Conservation (phyloP, 305 asterid genomes). For the Fraxinus velutina region DNA sequence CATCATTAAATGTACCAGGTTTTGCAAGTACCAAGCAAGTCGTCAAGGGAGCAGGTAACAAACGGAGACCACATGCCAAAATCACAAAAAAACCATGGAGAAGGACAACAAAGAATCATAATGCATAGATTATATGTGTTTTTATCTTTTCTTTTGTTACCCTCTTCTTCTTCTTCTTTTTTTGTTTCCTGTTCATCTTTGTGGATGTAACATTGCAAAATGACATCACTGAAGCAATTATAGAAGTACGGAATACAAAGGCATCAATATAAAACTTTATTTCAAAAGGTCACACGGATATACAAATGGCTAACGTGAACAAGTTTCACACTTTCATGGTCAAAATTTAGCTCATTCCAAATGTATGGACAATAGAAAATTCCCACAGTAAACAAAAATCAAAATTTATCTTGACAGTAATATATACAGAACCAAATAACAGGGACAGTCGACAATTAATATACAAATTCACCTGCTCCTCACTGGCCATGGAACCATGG, state of each 20-base stretch:
- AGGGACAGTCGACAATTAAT: conserved; percentile 22
- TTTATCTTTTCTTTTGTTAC: neutral
- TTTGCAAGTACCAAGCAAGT: neutral
- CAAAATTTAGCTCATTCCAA: conserved; percentile 10
- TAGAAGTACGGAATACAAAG: conserved; percentile 3
- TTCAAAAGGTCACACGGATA: neutral
- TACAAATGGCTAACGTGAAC: neutral
- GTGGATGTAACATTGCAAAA: conserved; percentile 7
- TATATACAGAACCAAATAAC: neutral
- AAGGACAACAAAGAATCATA: conserved; percentile 7
- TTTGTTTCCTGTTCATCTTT: neutral
- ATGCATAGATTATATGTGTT: neutral
- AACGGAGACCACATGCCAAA: neutral
- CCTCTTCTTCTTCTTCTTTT: neutral
- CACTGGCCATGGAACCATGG: conserved; percentile 91
- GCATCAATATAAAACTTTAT: neutral
- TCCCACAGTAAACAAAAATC: neutral
- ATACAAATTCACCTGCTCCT: conserved; percentile 68
- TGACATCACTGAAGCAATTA: neutral
- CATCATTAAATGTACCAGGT: conserved; percentile 1
- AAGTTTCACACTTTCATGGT: neutral
- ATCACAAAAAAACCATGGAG: neutral
- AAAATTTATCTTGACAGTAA: neutral
- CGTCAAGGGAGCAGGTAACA: neutral
- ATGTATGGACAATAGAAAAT: conserved; percentile 11